A percentile compares a stretch with the other conserved stretches of the same genome.
Conservation (phyloP, 768 basidiomycete genomes). For the Amanita muscaria region DNA sequence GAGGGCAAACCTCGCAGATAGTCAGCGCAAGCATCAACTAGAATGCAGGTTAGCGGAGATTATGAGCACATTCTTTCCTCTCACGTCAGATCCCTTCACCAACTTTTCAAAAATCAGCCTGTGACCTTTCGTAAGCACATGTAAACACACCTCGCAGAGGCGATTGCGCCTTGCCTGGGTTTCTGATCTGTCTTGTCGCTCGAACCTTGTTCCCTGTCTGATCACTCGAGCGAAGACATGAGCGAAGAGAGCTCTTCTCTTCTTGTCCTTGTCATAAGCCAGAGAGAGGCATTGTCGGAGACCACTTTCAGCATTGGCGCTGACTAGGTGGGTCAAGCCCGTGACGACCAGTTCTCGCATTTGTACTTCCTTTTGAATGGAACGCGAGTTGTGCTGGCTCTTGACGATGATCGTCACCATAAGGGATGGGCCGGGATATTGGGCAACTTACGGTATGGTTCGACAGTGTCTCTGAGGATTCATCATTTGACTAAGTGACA, state of each 20-base stretch:
- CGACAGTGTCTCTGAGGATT: conserved; percentile 33
- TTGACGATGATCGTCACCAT: not conserved
- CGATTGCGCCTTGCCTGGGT: conserved; percentile 40
- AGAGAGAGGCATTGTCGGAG: conserved; percentile 80
- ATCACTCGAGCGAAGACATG: conserved; percentile 79
- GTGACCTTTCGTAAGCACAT: not conserved
- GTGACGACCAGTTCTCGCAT: conserved; percentile 71
- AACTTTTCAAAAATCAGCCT: conserved; percentile 33
- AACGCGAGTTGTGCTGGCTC: conserved; percentile 28
- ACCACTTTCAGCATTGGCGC: conserved; percentile 79
- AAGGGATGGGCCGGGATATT: conserved; percentile 23
- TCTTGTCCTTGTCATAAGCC: conserved; percentile 64
- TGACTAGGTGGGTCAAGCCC: conserved; percentile 73
- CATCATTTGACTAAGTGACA: conserved; percentile 26
- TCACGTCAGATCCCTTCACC: conserved; percentile 65
- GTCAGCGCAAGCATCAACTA: conserved; percentile 77
- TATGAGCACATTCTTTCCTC: conserved; percentile 14
- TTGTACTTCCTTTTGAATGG: conserved; percentile 46
- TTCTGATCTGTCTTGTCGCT: conserved; percentile 44
- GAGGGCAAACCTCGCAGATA: conserved; percentile 80
- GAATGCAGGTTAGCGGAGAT: not conserved
- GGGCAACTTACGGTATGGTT: conserved; percentile 40
- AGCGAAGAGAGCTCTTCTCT: conserved; percentile 72
- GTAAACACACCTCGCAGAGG: conserved; percentile 49
- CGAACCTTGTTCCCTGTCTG: conserved; percentile 71